These are phyloP conservation scores for Rehmannia glutinosa DNA, from an alignment of 257 asterid genomes.

Conservation along the genomic window DNA sequence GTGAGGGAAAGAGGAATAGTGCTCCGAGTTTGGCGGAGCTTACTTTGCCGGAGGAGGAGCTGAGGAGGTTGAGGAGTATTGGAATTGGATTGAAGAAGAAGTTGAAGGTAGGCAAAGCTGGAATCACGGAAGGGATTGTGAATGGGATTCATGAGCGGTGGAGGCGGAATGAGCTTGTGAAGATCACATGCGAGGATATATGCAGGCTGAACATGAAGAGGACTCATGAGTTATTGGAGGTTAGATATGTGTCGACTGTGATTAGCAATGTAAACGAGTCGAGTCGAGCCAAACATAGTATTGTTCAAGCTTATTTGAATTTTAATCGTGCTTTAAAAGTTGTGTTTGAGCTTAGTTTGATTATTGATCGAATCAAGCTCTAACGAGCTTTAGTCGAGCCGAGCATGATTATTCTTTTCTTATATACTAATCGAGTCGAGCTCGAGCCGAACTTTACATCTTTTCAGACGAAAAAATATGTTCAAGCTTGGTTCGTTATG, in stretches of 20 bases:
- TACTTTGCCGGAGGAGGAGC: constrained; percentile 52
- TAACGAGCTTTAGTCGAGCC: too few relatives aligned
- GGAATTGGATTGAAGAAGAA: constrained; percentile 71
- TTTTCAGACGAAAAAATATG: too few relatives aligned
- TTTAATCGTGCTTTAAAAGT: too few relatives aligned
- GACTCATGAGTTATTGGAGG: constrained; percentile 94
- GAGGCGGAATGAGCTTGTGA: constrained; percentile 82
- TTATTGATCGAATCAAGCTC: too few relatives aligned
- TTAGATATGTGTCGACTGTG: constrained; percentile 17
- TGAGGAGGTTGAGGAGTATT: constrained; percentile 57
- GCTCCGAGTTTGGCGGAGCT: constrained; percentile 86
- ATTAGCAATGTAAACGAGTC: too few relatives aligned
- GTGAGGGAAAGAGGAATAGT: constrained; percentile 32
- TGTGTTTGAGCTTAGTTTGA: too few relatives aligned
- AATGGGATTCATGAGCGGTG: constrained; percentile 97
- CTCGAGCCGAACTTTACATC: too few relatives aligned
- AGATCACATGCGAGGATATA: constrained; percentile 75
- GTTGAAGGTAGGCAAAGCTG: constrained; percentile 82
- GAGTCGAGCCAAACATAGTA: too few relatives aligned
- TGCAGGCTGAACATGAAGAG: constrained; percentile 95
- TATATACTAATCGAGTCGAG: too few relatives aligned
- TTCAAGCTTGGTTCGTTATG: too few relatives aligned
- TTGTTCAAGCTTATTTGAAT: too few relatives aligned
- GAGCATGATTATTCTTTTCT: too few relatives aligned
- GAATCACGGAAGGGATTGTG: constrained; percentile 95